Evolutionary conservation across 169 alveolate species (phyloP).

Genomic region (Cryptosporidium muris): DNA sequence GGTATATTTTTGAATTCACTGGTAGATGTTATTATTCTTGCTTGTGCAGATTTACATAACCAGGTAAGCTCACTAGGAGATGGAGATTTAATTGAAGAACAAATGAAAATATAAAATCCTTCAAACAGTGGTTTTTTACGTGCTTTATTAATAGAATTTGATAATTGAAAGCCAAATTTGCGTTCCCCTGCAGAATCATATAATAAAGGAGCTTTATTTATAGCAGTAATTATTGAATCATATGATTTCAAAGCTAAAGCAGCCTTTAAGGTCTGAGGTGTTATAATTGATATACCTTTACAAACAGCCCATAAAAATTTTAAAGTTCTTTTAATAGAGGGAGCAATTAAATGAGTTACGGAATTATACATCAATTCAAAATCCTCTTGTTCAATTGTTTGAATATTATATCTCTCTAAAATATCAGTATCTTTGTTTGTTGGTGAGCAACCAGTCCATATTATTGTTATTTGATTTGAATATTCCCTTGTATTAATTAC

Average conservation of each 20-base stretch:
- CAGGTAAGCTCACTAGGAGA: conserved; percentile 32
- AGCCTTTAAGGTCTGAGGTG: conserved; percentile 24
- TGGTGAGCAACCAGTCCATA: conserved; percentile 69
- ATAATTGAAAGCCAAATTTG: conserved; percentile 37
- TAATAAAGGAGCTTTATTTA: conserved; percentile 17
- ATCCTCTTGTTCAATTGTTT: conserved; percentile 44
- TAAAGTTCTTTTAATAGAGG: conserved; percentile 61
- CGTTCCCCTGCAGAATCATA: conserved; percentile 43
- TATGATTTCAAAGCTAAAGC: neutral
- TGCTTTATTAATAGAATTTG: conserved; percentile 28
- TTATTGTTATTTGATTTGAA: neutral
- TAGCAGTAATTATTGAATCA: neutral
- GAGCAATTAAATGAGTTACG: conserved; percentile 44
- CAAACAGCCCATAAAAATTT: conserved; percentile 63
- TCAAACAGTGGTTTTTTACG: conserved; percentile 18
- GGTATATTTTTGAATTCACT: neutral
- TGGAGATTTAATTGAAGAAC: conserved; percentile 24
- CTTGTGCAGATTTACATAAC: conserved; percentile 24
- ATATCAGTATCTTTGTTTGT: conserved; percentile 19
- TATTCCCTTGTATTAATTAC: neutral
- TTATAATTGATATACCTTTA: conserved; percentile 49
- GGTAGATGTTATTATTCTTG: conserved; percentile 5
- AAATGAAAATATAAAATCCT: conserved; percentile 11
- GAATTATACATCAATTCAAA: conserved; percentile 33
- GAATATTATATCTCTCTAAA: conserved; percentile 10